Percentiles rank a stretch among this genome's conserved stretches.
phyloP scores from a whole-genome alignment of 2,329 filamentous ascomycete genomes.

The Colletotrichum sp. region DNA sequence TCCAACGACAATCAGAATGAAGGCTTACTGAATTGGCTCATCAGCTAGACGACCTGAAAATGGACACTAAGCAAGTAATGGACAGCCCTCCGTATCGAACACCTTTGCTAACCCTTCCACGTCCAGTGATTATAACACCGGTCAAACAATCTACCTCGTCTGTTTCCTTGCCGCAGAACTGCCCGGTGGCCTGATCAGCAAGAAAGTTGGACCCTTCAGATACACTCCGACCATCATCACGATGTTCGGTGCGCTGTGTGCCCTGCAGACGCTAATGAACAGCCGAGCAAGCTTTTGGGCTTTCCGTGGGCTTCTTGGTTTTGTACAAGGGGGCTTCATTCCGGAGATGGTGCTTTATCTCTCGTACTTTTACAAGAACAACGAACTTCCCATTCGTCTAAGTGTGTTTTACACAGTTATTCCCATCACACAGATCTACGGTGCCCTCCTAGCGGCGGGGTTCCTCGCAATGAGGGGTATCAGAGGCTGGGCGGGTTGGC shows the following conservation, averaged over 20 bases:
- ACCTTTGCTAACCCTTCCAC: constrained; percentile 38
- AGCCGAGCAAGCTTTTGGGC: constrained; percentile 42
- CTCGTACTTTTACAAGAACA: constrained; percentile 28
- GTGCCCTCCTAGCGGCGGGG: constrained; percentile 50
- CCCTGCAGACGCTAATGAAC: constrained; percentile 30
- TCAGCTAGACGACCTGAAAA: neutral
- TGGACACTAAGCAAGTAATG: neutral
- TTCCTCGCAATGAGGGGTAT: constrained; percentile 55
- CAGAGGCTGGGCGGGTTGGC: constrained; percentile 57
- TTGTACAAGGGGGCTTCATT: constrained; percentile 44
- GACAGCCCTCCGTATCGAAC: constrained; percentile 21
- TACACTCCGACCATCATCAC: neutral
- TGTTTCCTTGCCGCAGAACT: constrained; percentile 62
- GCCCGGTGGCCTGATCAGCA: constrained; percentile 65
- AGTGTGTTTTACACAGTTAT: constrained; percentile 70
- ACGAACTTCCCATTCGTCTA: constrained; percentile 52
- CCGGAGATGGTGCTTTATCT: constrained; percentile 59
- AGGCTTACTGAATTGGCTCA: neutral
- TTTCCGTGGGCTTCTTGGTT: constrained; percentile 40
- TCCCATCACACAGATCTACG: constrained; percentile 46
- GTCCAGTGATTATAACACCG: constrained; percentile 26
- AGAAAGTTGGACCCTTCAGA: constrained; percentile 42
- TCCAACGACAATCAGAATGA: neutral
- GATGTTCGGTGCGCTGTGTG: neutral
- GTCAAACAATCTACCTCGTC: constrained; percentile 60